Evolutionary conservation across 139 green algal genomes (phyloP).

Genomic region (Zygnema cylindricum): DNA sequence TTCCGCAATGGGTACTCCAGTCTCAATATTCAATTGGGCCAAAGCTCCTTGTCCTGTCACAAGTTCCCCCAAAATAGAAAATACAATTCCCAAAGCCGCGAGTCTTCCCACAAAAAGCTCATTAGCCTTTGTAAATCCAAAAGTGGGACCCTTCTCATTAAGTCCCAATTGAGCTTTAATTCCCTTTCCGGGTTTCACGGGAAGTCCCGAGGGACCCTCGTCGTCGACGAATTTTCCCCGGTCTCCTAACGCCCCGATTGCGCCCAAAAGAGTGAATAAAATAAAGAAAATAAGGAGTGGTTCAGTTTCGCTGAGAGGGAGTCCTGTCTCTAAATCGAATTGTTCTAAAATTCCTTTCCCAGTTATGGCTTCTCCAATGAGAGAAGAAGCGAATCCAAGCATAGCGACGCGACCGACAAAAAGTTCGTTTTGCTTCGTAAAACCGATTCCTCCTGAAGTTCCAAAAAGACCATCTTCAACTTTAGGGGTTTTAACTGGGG

Average conservation of each 20-base stretch:
- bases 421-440: conserved; percentile 82
- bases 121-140: conserved; percentile 77
- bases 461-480: conserved; percentile 38
- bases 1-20: conserved; percentile 65
- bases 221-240: conserved; percentile 35
- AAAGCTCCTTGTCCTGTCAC: conserved; percentile 77
- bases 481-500: too few species aligned
- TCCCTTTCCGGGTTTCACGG: conserved; percentile 59
- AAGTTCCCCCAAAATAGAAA: conserved; percentile 62
- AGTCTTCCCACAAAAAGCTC: conserved; percentile 84
- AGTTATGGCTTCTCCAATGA: conserved; percentile 78
- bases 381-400: conserved; percentile 73
- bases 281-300: conserved; percentile 73
- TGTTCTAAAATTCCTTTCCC: conserved; percentile 79
- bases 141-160: conserved; percentile 70
- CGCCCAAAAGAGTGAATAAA: conserved; percentile 51
- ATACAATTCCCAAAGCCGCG: conserved; percentile 80
- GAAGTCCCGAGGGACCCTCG: conserved; percentile 29
- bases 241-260: conserved; percentile 46
- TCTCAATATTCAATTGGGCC: conserved; percentile 73
- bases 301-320: conserved; percentile 75
- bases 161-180: conserved; percentile 60
- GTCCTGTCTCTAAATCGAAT: conserved; percentile 70
- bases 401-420: conserved; percentile 82
- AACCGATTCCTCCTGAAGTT: conserved; percentile 64